These are phyloP conservation scores for Apophysomyces elegans DNA, from an alignment of 371 early-diverging fungal species.

Conservation along the genomic window DNA sequence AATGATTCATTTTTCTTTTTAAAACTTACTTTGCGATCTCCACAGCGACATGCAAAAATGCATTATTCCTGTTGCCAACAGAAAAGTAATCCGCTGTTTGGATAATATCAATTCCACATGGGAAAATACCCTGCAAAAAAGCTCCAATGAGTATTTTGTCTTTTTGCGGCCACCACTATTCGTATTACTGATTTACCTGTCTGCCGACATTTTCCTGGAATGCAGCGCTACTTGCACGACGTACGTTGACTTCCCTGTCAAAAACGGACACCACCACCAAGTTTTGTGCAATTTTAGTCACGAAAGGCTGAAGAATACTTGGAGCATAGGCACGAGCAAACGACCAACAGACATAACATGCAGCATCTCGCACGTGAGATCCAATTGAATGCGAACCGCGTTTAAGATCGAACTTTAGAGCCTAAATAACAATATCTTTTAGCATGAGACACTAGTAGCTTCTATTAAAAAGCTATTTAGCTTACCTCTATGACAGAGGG, in stretches of 20 bases:
- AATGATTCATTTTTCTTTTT: background rate
- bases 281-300: constrained; percentile 66
- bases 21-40: constrained; percentile 71
- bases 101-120: constrained; percentile 92
- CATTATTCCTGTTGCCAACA: constrained; percentile 81
- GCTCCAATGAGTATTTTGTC: background rate
- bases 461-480: background rate
- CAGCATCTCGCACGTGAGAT: constrained; percentile 94
- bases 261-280: constrained; percentile 83
- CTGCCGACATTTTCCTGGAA: constrained; percentile 98
- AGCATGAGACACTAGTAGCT: background rate
- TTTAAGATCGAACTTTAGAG: constrained; percentile 85
- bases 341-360: constrained; percentile 97
- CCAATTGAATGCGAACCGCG: constrained; percentile 91
- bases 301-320: constrained; percentile 63
- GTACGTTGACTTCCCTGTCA: constrained; percentile 93
- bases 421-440: constrained; percentile 39
- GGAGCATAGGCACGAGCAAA: constrained; percentile 93
- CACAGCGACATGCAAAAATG: constrained; percentile 69
- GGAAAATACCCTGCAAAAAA: constrained; percentile 72
- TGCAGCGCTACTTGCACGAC: constrained; percentile 95
- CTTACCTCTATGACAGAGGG: constrained; percentile 74
- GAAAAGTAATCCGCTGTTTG: constrained; percentile 91
- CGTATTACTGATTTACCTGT: constrained; percentile 55
- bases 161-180: background rate